Percentiles rank a stretch among this genome's conserved stretches.
Evolutionary conservation across 352 stramenopile species (phyloP).

Genomic region (Thalassiosira exigua): DNA sequence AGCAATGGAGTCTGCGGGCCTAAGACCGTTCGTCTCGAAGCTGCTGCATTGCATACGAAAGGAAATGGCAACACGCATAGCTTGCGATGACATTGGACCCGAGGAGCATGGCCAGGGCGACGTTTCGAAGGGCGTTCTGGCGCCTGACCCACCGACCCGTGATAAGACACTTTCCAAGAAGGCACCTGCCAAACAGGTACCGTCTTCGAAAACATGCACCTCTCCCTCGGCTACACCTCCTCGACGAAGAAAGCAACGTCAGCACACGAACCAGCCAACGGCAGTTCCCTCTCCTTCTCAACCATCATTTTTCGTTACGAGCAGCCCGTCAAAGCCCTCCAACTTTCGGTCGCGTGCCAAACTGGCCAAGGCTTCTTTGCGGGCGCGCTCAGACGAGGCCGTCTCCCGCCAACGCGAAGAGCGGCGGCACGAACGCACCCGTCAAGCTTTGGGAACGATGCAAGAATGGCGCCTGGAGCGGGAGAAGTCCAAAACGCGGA

Average conservation of each 20-base stretch:
- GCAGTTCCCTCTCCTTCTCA: neutral
- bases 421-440: slow-evolving; percentile 24
- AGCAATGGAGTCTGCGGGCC: neutral
- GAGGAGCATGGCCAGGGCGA: neutral
- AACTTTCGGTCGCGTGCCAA: slow-evolving; percentile 51
- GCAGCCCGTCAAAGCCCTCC: slow-evolving; percentile 24
- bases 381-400: slow-evolving; percentile 31
- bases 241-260: neutral
- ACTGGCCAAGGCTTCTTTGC: slow-evolving; percentile 31
- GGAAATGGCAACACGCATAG: slow-evolving; percentile 22
- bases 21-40: slow-evolving; percentile 34
- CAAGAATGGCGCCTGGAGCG: slow-evolving; percentile 30
- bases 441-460: slow-evolving; percentile 33
- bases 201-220: neutral
- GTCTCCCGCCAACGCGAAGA: neutral
- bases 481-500: slow-evolving; percentile 29
- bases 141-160: neutral
- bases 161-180: neutral
- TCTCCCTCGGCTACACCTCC: no score
- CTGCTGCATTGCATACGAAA: slow-evolving; percentile 27
- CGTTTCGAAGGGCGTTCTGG: neutral
- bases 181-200: neutral
- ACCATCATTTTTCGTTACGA: slow-evolving; percentile 44
- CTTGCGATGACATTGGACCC: neutral
- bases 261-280: neutral